Conservation (phyloP, 805 yeast genomes). For the Henningerozyma blattae region DNA sequence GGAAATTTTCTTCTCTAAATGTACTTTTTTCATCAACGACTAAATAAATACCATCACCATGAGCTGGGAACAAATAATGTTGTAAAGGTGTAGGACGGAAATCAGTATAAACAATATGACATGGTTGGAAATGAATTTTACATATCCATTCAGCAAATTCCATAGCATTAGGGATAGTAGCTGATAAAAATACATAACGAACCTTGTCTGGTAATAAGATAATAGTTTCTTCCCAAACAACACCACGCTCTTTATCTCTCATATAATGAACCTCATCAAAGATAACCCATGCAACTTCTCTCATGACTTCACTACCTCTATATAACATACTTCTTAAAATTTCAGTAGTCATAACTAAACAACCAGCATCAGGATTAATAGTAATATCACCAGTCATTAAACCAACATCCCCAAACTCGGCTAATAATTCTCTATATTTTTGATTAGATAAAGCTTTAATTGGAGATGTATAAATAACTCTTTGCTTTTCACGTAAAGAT, state of each 20-base stretch:
- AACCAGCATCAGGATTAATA: conserved; percentile 95
- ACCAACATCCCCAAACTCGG: conserved; percentile 95
- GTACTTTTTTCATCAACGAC: conserved; percentile 96
- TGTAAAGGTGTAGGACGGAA: conserved; percentile 98
- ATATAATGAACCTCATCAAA: conserved; percentile 98
- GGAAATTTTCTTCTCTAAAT: conserved; percentile 95
- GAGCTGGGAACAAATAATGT: conserved; percentile 96
- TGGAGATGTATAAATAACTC: conserved; percentile 92
- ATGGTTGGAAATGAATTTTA: conserved; percentile 88
- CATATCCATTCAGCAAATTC: conserved; percentile 99
- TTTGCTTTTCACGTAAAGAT: conserved; percentile 78
- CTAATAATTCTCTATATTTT: conserved; percentile 81
- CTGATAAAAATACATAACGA: conserved; percentile 84
- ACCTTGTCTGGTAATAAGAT: conserved; percentile 93
- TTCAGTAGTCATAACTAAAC: conserved; percentile 98
- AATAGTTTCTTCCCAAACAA: conserved; percentile 98
- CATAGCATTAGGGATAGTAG: conserved; percentile 96
- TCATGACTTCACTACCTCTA: conserved; percentile 94
- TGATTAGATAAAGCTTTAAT: conserved; percentile 92
- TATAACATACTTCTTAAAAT: conserved; percentile 93
- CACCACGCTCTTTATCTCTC: conserved; percentile 97
- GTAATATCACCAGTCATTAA: conserved; percentile 99
- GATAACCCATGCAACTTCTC: conserved; percentile 98
- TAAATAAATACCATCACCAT: conserved; percentile 93
- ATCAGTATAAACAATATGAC: conserved; percentile 97